Evolutionary conservation across 768 basidiomycete species (phyloP), one percentile per base, ranked within the genome.

Genomic region (Tubosaeta brunneosetosa): DNA sequence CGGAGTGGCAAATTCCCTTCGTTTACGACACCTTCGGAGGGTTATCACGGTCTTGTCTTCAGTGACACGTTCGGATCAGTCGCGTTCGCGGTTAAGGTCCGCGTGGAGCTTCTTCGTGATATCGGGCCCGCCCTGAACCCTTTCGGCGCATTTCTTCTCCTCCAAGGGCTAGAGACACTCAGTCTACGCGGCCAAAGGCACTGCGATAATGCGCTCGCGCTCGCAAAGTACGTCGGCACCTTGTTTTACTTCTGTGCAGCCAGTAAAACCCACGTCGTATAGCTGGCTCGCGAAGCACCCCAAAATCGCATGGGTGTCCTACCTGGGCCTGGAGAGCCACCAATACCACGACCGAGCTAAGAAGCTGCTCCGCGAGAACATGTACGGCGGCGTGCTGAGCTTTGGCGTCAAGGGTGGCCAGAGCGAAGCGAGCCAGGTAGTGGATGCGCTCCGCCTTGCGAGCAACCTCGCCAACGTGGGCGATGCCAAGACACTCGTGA

Each of bases 381-480:
- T 73, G 3, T 91, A 74, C 52, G 86, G 89, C 4, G 90, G 88
- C 19, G 78, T 93, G 58, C 69, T 93, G 46, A 87, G 77, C 68
- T 91, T 93, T 60, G 91, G 90, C 8, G 67, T 90, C 55, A 82
- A 82, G 59, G 86, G 84, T 16, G 77, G 77, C 47, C 70, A 71
- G 2, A 65, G 67, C 46, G 64, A 62, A 2, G 85, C 83, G 7
- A 80, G 77, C 70, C 74, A 75, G 51, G 73, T 86, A 31, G 85
- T 92, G 13, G 89, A 93, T 58, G 76, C 68, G 55, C 74, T 93
- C 52, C 80, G 77, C 61, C 75, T 92, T 6, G 85, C 84, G 16
- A 86, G 84, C 60, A 71, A 88, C 61, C 74, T 89, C 9, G 86
- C 85, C 12, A 89, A 89, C 61, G 84, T 88, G 25, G 85, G 84